phyloP scores from a whole-genome alignment of 345 rosid genomes.

The Sapria himalayana region DNA sequence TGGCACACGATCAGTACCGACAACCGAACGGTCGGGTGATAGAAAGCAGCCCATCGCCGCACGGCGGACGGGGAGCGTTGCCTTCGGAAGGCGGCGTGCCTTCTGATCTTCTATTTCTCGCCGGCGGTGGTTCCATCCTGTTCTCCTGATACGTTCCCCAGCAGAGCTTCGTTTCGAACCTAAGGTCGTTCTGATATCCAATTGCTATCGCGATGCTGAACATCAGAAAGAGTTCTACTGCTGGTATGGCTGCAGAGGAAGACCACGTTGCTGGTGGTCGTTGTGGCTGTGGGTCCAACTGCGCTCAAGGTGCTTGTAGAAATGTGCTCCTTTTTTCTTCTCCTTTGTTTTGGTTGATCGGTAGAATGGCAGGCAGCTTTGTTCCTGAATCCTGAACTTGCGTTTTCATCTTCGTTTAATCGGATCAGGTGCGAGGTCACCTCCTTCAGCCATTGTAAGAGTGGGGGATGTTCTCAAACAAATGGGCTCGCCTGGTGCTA shows the following conservation, averaged over 20 bases:
- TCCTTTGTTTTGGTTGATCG: background rate
- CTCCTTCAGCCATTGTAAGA: slow-evolving; percentile 53
- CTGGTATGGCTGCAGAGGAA: slow-evolving; percentile 48
- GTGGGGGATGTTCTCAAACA: slow-evolving; percentile 11
- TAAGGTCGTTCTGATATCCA: background rate
- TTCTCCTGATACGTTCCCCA: slow-evolving; percentile 5
- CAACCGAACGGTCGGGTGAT: slow-evolving; percentile 73
- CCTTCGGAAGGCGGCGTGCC: slow-evolving; percentile 99
- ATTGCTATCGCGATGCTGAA: slow-evolving; percentile 33
- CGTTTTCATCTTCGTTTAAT: background rate
- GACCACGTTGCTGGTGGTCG: too few relatives aligned
- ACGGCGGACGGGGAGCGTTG: slow-evolving; percentile 99
- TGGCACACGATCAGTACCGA: slow-evolving; percentile 55
- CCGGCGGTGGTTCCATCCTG: slow-evolving; percentile 59
- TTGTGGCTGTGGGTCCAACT: slow-evolving; percentile 53
- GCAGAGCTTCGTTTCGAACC: slow-evolving; percentile 2
- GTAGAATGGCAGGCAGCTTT: slow-evolving; percentile 1
- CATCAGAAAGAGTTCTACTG: slow-evolving; percentile 78
- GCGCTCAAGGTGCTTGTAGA: slow-evolving; percentile 34
- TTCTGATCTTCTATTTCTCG: slow-evolving; percentile 97
- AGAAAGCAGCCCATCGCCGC: slow-evolving; percentile 87
- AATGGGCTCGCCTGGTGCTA: slow-evolving; percentile 12
- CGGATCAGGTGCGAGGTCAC: slow-evolving; percentile 43
- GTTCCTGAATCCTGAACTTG: background rate
- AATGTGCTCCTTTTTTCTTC: background rate